Percentiles rank a stretch among this genome's conserved stretches.
Conservation (phyloP, 163 green algal genomes). For the Scenedesmus sp. region DNA sequence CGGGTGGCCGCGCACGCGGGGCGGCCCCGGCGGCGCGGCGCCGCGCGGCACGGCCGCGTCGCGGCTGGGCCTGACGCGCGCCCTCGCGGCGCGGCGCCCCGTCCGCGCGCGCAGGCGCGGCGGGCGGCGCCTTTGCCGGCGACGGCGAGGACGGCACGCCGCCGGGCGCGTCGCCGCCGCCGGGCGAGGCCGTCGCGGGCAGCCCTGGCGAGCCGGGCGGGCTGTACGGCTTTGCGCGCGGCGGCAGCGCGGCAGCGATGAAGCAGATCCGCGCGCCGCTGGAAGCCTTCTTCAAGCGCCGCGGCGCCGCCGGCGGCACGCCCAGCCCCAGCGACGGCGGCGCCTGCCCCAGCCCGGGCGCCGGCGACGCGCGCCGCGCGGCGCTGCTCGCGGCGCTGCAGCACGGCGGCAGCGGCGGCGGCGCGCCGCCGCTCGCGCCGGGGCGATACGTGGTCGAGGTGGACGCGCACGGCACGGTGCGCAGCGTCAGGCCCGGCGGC, state of each 20-base stretch:
- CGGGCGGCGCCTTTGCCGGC: neutral
- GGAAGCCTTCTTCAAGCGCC: constrained; percentile 42
- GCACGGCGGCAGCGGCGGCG: constrained; percentile 13
- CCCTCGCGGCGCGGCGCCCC: too few species aligned
- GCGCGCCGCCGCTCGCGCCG: neutral
- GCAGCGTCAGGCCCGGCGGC: too few species aligned
- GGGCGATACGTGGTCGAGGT: constrained; percentile 39
- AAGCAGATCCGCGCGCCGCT: constrained; percentile 34
- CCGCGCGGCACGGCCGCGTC: too few species aligned
- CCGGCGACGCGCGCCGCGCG: neutral
- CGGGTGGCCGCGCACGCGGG: neutral
- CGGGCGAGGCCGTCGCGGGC: neutral
- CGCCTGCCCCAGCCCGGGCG: neutral
- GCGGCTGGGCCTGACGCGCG: too few species aligned
- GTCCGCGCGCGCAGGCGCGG: too few species aligned
- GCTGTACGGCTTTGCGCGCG: constrained; percentile 1
- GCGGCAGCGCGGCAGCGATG: constrained; percentile 15
- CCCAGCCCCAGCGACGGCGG: neutral
- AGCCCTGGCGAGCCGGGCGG: neutral
- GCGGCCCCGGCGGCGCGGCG: too few species aligned
- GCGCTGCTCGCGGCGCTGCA: constrained; percentile 26
- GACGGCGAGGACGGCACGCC: neutral
- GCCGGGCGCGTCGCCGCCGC: neutral
- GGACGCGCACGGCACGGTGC: constrained; percentile 24
- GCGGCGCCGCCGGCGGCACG: neutral